A percentile compares a stretch with the other conserved stretches of the same genome.
Conservation (phyloP, 2,329 filamentous ascomycete genomes). For the Sporothrix brasiliensis region DNA sequence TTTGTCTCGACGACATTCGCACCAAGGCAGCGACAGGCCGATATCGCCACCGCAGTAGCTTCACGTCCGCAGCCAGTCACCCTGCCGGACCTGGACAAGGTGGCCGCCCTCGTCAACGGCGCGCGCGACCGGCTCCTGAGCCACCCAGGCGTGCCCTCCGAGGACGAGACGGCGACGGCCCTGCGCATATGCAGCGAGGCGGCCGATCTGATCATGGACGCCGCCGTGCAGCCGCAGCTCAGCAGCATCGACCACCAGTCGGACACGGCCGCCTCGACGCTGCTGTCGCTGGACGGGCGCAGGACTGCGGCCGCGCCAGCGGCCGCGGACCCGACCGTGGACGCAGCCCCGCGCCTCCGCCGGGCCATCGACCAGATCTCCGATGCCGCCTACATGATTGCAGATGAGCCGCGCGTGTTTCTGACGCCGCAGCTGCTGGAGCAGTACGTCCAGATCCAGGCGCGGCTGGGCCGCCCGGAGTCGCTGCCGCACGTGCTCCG, state of each 20-base stretch:
- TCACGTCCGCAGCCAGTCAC: constrained; percentile 8
- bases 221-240: constrained; percentile 48
- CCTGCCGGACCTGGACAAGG: constrained; percentile 46
- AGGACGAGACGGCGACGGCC: constrained; percentile 49
- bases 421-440: constrained; percentile 73
- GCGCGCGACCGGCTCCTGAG: constrained; percentile 50
- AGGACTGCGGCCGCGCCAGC: not conserved
- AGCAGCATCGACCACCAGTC: constrained; percentile 47
- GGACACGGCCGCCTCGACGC: constrained; percentile 55
- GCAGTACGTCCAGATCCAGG: constrained; percentile 76
- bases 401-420: constrained; percentile 75
- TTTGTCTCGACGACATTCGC: constrained; percentile 18
- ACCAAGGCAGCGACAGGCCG: constrained; percentile 8
- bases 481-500: constrained; percentile 78
- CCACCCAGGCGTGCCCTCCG: constrained; percentile 50
- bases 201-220: constrained; percentile 43
- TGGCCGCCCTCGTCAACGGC: constrained; percentile 49
- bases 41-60: not conserved
- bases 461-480: constrained; percentile 70
- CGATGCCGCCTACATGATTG: constrained; percentile 66
- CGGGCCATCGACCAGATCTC: constrained; percentile 58
- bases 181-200: constrained; percentile 52
- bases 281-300: constrained; percentile 50
- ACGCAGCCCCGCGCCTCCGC: constrained; percentile 40
- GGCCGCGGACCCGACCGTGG: not conserved